Percentiles rank a stretch among this genome's conserved stretches.
These are phyloP conservation scores for Glycine latifolia DNA, from an alignment of 306 rosid species.

Conservation along the genomic window DNA sequence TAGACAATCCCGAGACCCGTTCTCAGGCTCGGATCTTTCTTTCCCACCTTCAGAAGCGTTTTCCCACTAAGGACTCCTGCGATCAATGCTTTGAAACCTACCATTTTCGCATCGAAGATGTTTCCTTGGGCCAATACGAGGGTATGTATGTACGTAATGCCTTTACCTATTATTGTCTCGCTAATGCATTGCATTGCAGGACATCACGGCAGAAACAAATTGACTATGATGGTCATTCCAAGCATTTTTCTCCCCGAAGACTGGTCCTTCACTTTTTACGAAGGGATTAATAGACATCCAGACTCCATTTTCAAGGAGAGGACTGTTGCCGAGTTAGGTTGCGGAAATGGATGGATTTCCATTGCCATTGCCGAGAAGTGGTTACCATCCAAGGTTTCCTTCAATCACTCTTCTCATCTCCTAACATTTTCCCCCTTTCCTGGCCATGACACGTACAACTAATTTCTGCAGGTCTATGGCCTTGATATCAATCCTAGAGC, in stretches of 20 bases:
- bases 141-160: constrained; percentile 47
- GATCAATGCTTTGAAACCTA: constrained; percentile 71
- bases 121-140: constrained; percentile 71
- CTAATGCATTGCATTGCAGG: constrained; percentile 57
- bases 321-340: constrained; percentile 87
- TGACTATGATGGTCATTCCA: constrained; percentile 95
- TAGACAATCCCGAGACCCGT: constrained; percentile 79
- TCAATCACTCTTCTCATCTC: background rate
- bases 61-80: constrained; percentile 66
- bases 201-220: constrained; percentile 74
- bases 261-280: constrained; percentile 95
- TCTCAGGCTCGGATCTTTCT: constrained; percentile 82
- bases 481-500: constrained; percentile 98
- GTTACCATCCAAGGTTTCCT: constrained; percentile 83
- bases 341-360: constrained; percentile 99
- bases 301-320: constrained; percentile 90
- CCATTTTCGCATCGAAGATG: constrained; percentile 88
- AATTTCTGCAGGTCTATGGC: constrained; percentile 79
- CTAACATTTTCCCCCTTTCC: background rate
- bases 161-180: no score
- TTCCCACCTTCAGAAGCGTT: constrained; percentile 74
- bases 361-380: constrained; percentile 96
- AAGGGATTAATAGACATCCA: constrained; percentile 86
- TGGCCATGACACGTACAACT: background rate
- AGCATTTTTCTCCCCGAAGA: constrained; percentile 96